A percentile compares a stretch with the other conserved stretches of the same genome.
These are phyloP conservation scores for Pinguiococcus pyrenoidosus DNA, from an alignment of 108 stramenopile genomes.

Conservation along the genomic window DNA sequence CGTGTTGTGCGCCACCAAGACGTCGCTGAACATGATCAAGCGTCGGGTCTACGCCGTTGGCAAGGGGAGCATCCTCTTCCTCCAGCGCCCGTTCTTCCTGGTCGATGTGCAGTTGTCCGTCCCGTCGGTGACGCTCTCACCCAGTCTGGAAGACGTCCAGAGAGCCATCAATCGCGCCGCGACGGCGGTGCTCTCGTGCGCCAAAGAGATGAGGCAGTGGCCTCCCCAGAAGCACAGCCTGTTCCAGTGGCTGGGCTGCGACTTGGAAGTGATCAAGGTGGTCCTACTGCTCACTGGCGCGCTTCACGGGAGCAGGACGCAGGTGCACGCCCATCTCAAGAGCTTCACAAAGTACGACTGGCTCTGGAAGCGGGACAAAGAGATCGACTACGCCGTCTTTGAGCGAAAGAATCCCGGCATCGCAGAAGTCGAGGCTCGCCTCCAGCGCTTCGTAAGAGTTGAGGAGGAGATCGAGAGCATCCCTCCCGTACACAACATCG, in stretches of 20 bases:
- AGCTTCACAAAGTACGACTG: conserved; percentile 44
- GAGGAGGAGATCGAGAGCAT: conserved; percentile 36
- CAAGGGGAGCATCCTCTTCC: not conserved
- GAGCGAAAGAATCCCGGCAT: conserved; percentile 12
- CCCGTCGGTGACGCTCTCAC: conserved; percentile 38
- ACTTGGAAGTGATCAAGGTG: conserved; percentile 44
- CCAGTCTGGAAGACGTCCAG: conserved; percentile 50
- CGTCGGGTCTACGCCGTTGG: conserved; percentile 16
- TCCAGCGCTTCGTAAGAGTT: conserved; percentile 28
- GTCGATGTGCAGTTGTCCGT: conserved; percentile 53
- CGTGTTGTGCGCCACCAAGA: conserved; percentile 30
- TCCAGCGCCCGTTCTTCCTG: conserved; percentile 39
- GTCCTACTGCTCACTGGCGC: conserved; percentile 48
- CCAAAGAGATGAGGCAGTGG: conserved; percentile 21
- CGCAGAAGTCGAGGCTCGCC: conserved; percentile 26
- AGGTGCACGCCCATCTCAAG: conserved; percentile 36
- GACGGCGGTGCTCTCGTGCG: conserved; percentile 33
- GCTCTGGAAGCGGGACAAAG: conserved; percentile 55
- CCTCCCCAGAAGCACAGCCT: conserved; percentile 10
- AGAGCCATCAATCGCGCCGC: conserved; percentile 38
- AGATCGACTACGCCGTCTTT: conserved; percentile 30
- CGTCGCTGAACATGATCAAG: conserved; percentile 37
- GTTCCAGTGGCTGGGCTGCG: conserved; percentile 38
- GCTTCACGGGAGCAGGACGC: conserved; percentile 33
- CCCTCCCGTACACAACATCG: conserved; percentile 35